Evolutionary conservation across 2,329 filamentous ascomycete species (phyloP), one percentile per base, ranked within the genome.

Genomic region (Talaromyces sp.): DNA sequence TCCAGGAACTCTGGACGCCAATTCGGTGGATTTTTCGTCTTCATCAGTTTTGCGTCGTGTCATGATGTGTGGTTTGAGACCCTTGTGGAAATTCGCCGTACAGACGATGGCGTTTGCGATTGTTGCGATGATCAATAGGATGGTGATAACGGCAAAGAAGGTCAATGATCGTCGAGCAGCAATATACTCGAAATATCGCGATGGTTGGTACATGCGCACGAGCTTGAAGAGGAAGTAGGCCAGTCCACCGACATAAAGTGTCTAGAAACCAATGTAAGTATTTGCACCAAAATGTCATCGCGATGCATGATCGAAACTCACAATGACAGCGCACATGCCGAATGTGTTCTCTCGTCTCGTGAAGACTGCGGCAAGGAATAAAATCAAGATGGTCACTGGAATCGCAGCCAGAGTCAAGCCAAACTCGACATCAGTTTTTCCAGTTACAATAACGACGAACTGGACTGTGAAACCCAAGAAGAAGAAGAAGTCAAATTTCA

Each of bases 401-500:
- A 99, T 90, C 31, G 94, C 95, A 67, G 90, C 91, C 57, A 95
- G 88, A 8, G 96, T 99, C 61, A 98, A 83, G 63, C 86, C 90
- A 72, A 95, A 92, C 77, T 99, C 95, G 72, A 87, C 82, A 67
- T 89, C 85, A 57, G 85, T 84, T 31, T 83, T 84, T 68, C 85
- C 85, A 52, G 87, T 89, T 66, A 99, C 93, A 66, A 98, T 90
- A 71, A 99, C 94, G 62, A 98, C 86, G 78, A 99, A 99, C 75
- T 99, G 95, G 56, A 99, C 92, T 7, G 95, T 98, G 78, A 99
- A 99, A 63, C 94, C 95, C 60, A 99, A 87, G 84, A 99, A 99
- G 84, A 99, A 98, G 87, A 99, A 99, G 80, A 99, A 98, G 81
- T 99, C 95, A 77, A 99, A 99, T 79, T 99, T 99, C 69, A 99